Percentiles rank a stretch among this genome's conserved stretches.
These are phyloP conservation scores for Penicillium sclerotiorum DNA, from an alignment of 2,329 filamentous ascomycete species.

Conservation along the genomic window DNA sequence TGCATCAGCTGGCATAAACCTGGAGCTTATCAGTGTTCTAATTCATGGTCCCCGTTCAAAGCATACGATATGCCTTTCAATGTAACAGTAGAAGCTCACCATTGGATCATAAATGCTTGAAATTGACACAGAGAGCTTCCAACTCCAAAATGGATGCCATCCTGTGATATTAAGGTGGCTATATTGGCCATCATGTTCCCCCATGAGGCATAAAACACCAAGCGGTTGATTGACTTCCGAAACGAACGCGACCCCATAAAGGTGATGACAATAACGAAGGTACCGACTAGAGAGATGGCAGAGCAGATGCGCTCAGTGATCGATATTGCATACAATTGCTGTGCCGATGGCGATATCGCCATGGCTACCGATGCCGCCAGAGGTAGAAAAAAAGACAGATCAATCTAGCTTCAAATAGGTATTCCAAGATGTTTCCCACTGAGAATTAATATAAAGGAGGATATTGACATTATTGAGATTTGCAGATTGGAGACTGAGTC, in stretches of 20 bases:
- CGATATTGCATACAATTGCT: constrained; percentile 51
- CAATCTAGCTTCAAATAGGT: no score
- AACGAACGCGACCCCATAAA: constrained; percentile 70
- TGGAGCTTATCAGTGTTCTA: constrained; percentile 36
- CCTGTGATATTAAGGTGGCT: constrained; percentile 71
- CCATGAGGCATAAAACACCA: constrained; percentile 81
- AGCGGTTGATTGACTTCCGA: constrained; percentile 82
- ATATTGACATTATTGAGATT: no score
- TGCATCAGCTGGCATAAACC: constrained; percentile 77
- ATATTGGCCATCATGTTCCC: constrained; percentile 79
- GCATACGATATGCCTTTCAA: no score
- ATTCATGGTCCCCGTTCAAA: no score
- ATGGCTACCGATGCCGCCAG: no score
- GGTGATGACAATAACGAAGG: constrained; percentile 70
- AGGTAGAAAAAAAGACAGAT: no score
- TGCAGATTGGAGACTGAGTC: no score
- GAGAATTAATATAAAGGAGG: no score
- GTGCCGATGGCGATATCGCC: not conserved
- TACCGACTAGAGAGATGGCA: constrained; percentile 70
- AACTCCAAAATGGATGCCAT: constrained; percentile 55
- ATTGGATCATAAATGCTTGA: constrained; percentile 79
- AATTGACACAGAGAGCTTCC: constrained; percentile 69
- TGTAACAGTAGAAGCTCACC: constrained; percentile 62
- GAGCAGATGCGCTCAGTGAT: constrained; percentile 70
- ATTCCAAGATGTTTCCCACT: no score